Percentiles rank a stretch among this genome's conserved stretches.
Evolutionary conservation across 139 green algal genomes (phyloP).

Genomic region (Zygnema circumcarinatum): DNA sequence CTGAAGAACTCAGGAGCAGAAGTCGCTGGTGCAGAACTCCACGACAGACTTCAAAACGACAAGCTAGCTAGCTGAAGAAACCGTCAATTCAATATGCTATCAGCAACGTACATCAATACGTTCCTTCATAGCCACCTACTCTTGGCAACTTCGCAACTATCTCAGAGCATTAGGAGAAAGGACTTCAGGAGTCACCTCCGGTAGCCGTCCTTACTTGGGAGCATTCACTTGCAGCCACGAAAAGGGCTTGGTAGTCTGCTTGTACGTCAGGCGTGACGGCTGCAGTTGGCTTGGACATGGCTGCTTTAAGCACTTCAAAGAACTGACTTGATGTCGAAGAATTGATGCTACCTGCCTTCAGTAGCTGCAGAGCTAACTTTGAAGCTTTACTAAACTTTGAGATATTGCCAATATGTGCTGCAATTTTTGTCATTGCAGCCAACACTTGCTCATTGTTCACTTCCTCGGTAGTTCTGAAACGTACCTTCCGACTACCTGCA

Average conservation of each 20-base stretch:
- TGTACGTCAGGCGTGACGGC: background rate
- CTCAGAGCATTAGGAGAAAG: too few species aligned
- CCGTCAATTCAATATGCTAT: too few species aligned
- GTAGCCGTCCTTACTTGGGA: background rate
- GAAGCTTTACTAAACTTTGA: constrained; percentile 49
- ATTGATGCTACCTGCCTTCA: constrained; percentile 19
- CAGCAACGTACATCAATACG: too few species aligned
- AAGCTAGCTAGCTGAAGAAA: too few species aligned
- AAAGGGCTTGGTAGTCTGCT: constrained; percentile 30
- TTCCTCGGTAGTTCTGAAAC: constrained; percentile 13
- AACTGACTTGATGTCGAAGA: background rate
- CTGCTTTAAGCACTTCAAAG: constrained; percentile 26
- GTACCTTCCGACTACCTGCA: background rate
- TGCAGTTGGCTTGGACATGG: constrained; percentile 21
- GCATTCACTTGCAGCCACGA: constrained; percentile 11
- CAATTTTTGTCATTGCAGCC: constrained; percentile 35
- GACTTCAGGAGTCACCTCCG: background rate
- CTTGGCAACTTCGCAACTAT: too few species aligned
- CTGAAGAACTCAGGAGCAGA: too few species aligned
- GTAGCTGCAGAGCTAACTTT: constrained; percentile 35
- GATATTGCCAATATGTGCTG: constrained; percentile 34
- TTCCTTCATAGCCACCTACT: too few species aligned
- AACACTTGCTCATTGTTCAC: constrained; percentile 5
- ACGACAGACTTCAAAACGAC: too few species aligned
- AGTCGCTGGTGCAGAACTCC: too few species aligned